Evolutionary conservation across 2,329 filamentous ascomycete genomes (phyloP).

Genomic region (Lachnellula arida): DNA sequence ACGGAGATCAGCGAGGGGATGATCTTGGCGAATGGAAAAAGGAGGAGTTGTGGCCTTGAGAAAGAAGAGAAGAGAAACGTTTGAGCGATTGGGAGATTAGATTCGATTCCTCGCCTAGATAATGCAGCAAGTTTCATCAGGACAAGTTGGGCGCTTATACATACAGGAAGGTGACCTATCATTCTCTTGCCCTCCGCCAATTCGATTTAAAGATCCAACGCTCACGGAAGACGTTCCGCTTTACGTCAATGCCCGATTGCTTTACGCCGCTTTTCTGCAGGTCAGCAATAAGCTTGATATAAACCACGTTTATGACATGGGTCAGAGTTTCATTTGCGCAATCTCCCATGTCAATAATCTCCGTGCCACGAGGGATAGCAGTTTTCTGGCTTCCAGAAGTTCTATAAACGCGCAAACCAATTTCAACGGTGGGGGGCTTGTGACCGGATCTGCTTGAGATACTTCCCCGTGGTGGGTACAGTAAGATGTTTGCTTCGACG

Average conservation of each 20-base stretch:
- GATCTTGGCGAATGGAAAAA: slow-evolving; percentile 49
- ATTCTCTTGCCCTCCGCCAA: not conserved
- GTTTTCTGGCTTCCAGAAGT: slow-evolving; percentile 14
- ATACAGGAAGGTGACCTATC: not conserved
- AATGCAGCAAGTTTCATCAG: slow-evolving; percentile 1
- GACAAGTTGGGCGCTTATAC: not conserved
- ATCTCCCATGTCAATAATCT: slow-evolving; percentile 8
- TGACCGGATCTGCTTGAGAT: slow-evolving; percentile 7
- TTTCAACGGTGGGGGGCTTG: slow-evolving; percentile 2
- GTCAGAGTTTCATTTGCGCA: slow-evolving; percentile 2
- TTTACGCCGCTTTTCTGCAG: slow-evolving; percentile 12
- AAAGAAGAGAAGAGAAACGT: not conserved
- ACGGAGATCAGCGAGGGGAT: slow-evolving; percentile 42
- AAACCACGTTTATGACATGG: slow-evolving; percentile 9
- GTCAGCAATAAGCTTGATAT: not conserved
- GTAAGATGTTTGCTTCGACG: not conserved
- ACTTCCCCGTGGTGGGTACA: slow-evolving; percentile 3
- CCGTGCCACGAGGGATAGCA: slow-evolving; percentile 6
- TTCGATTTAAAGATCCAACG: not conserved
- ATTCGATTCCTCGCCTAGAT: slow-evolving; percentile 1
- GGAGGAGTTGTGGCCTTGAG: slow-evolving; percentile 32
- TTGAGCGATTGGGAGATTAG: not conserved
- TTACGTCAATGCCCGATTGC: not conserved
- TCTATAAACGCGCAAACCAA: slow-evolving; percentile 8
- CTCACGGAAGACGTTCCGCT: not conserved